Conservation (phyloP, 805 yeast genomes). For the Pichia scutulata region DNA sequence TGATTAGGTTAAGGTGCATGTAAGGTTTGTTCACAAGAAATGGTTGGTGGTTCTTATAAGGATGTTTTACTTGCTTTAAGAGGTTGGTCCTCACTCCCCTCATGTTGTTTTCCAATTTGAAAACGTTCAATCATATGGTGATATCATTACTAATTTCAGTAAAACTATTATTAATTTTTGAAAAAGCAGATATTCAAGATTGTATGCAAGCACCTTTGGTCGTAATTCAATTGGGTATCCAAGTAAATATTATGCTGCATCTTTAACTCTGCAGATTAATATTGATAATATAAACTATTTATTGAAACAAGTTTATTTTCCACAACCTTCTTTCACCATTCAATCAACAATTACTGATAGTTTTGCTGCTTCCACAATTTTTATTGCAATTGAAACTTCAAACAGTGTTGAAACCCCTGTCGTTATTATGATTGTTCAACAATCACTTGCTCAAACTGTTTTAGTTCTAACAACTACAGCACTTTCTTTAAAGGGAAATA, state of each 20-base stretch:
- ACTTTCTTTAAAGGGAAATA: background rate
- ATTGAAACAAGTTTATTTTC: background rate
- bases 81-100: conserved; percentile 1
- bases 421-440: conserved; percentile 3
- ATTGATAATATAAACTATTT: background rate
- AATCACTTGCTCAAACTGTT: background rate
- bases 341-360: background rate
- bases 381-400: background rate
- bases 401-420: conserved; percentile 1
- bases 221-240: background rate
- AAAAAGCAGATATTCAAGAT: conserved; percentile 1
- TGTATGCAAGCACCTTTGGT: conserved; percentile 1
- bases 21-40: conserved; percentile 25
- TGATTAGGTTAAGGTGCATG: conserved; percentile 26
- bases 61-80: conserved; percentile 2
- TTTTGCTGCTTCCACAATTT: conserved; percentile 4
- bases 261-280: too few species aligned
- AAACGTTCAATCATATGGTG: conserved; percentile 11
- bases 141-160: conserved; percentile 1
- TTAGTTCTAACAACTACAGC: background rate
- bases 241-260: too few species aligned
- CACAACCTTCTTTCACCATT: background rate
- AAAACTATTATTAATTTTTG: conserved; percentile 6
- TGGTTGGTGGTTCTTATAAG: background rate
- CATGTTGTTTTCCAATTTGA: conserved; percentile 8